phyloP scores from a whole-genome alignment of 805 yeast species.

The Nakazawaea ambrosiae region DNA sequence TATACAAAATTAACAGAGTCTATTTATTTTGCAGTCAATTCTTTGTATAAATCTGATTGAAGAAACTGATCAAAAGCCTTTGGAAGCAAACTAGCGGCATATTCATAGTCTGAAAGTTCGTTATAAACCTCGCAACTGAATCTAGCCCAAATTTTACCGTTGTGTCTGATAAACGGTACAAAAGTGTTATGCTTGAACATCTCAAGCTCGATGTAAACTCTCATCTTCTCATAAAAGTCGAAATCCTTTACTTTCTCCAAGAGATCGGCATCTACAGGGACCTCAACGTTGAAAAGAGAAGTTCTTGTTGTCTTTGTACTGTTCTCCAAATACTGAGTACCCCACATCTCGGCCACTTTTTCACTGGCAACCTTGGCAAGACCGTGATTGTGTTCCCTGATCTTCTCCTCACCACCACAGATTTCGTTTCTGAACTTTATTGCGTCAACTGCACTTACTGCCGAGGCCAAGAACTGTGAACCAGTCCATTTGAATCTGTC shows the following conservation, averaged over 20 bases:
- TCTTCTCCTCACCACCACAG: conserved; percentile 56
- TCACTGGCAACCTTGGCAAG: conserved; percentile 39
- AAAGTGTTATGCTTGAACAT: conserved; percentile 32
- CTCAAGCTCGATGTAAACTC: conserved; percentile 15
- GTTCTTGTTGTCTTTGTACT: conserved; percentile 27
- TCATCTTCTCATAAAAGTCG: conserved; percentile 11
- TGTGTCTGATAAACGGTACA: conserved; percentile 38
- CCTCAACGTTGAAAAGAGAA: conserved; percentile 36
- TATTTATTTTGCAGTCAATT: no score
- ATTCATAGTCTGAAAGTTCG: conserved; percentile 45
- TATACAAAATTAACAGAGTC: no score
- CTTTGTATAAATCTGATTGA: no score
- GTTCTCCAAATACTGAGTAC: conserved; percentile 30
- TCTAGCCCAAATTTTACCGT: conserved; percentile 36
- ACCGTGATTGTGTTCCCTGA: conserved; percentile 37
- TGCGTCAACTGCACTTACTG: conserved; percentile 38
- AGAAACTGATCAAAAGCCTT: no score
- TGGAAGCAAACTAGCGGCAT: conserved; percentile 34
- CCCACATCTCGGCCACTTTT: conserved; percentile 31
- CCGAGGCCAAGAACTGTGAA: conserved; percentile 39
- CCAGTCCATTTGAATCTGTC: conserved; percentile 46
- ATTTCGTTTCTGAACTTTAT: conserved; percentile 41
- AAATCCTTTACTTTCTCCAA: conserved; percentile 3
- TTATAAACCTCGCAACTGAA: conserved; percentile 57
- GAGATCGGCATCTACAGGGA: conserved; percentile 23